These are phyloP conservation scores for Alternaria dauci DNA, from an alignment of 2,329 filamentous ascomycete genomes.

Conservation along the genomic window DNA sequence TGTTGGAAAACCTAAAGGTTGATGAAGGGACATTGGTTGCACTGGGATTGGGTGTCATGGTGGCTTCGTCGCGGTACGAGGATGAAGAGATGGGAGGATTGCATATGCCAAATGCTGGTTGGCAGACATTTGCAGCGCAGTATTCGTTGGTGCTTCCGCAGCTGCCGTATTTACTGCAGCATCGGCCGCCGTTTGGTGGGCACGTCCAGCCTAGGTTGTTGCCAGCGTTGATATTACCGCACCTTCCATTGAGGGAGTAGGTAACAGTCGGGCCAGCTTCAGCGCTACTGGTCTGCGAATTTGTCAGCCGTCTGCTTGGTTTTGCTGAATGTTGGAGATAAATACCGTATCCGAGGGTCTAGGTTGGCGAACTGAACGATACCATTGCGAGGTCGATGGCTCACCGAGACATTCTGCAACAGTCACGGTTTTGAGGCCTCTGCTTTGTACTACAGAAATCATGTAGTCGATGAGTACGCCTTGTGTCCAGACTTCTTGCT, in stretches of 20 bases:
- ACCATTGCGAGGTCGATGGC: slow-evolving; percentile 3
- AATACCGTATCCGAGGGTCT: neutral
- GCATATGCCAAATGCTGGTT: slow-evolving; percentile 8
- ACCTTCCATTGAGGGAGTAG: slow-evolving; percentile 19
- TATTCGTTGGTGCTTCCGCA: slow-evolving; percentile 11
- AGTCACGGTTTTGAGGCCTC: slow-evolving; percentile 14
- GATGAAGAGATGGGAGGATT: neutral
- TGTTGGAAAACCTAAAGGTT: neutral
- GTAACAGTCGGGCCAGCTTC: slow-evolving; percentile 3
- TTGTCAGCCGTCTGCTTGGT: neutral
- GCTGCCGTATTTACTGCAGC: slow-evolving; percentile 18
- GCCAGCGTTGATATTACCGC: slow-evolving; percentile 19
- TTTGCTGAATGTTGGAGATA: neutral
- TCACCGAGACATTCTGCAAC: slow-evolving; percentile 13
- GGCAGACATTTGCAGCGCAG: slow-evolving; percentile 11
- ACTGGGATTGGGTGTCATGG: neutral
- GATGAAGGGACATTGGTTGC: slow-evolving; percentile 2
- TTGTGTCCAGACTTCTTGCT: slow-evolving; percentile 15
- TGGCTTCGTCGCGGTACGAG: neutral
- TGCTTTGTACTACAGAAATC: slow-evolving; percentile 7
- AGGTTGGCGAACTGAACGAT: slow-evolving; percentile 4
- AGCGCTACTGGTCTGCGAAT: neutral
- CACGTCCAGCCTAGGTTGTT: slow-evolving; percentile 17
- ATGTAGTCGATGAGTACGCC: slow-evolving; percentile 19
- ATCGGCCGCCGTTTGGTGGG: slow-evolving; percentile 15